Conservation (phyloP, 805 yeast species). For the Kazachstania bromeliacearum region DNA sequence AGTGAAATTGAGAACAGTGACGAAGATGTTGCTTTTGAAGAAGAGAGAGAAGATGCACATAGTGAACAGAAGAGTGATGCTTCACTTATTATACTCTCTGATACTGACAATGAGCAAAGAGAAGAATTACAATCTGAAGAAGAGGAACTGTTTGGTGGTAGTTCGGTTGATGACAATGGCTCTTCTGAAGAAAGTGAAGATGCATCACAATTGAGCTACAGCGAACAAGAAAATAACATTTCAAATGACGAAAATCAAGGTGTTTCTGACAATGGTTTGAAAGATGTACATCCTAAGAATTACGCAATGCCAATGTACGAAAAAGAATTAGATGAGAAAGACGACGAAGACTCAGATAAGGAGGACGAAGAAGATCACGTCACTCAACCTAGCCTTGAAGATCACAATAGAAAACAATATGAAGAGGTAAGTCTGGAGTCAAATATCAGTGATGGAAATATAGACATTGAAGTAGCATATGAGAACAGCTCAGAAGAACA, state of each 20-base stretch:
- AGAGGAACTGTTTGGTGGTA: no score
- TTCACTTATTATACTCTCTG: conserved; percentile 6
- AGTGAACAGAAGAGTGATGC: conserved; percentile 1
- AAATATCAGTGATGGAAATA: background rate
- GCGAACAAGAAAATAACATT: background rate
- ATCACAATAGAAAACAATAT: background rate
- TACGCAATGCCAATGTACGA: no score
- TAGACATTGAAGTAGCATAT: background rate
- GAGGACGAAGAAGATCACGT: conserved; percentile 2
- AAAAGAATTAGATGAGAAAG: conserved; percentile 2
- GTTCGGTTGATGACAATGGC: no score
- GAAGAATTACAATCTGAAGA: background rate
- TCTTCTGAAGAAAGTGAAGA: no score
- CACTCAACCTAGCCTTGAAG: background rate
- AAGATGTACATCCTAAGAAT: background rate
- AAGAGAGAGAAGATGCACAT: background rate
- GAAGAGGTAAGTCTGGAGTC: conserved; percentile 3
- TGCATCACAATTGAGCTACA: no score
- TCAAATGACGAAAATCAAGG: background rate
- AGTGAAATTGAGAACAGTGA: conserved; percentile 1
- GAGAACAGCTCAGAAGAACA: background rate
- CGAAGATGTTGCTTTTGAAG: background rate
- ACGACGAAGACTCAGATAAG: background rate
- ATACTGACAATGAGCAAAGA: conserved; percentile 4
- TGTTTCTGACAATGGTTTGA: background rate